phyloP scores from a whole-genome alignment of 768 basidiomycete genomes.

The Collybiopsis confluens region DNA sequence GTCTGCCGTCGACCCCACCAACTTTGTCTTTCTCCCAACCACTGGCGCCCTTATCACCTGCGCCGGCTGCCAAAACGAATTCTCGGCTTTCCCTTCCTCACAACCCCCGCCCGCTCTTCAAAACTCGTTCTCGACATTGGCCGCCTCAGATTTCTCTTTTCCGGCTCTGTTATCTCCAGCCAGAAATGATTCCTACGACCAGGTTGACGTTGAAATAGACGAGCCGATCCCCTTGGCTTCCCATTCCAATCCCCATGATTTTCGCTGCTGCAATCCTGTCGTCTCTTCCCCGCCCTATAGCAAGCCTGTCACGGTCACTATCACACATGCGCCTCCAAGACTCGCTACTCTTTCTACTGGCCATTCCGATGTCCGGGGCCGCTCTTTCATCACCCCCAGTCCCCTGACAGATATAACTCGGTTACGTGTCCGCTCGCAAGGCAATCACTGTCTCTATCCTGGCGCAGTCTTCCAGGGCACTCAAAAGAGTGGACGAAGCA shows the following conservation, averaged over 20 bases:
- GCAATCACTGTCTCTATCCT: conserved; percentile 79
- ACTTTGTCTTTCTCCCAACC: conserved; percentile 19
- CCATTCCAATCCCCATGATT: background rate
- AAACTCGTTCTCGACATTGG: conserved; percentile 20
- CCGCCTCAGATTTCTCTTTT: background rate
- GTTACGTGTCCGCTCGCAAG: conserved; percentile 65
- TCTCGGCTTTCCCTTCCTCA: conserved; percentile 19
- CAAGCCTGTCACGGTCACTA: background rate
- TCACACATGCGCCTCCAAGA: background rate
- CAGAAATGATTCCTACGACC: conserved; percentile 19
- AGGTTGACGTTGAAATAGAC: conserved; percentile 17
- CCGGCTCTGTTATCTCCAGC: conserved; percentile 22
- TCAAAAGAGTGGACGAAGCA: conserved; percentile 90
- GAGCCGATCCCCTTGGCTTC: conserved; percentile 13
- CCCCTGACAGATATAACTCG: conserved; percentile 76
- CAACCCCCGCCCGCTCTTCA: conserved; percentile 13
- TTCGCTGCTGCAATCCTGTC: conserved; percentile 12
- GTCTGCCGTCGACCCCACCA: conserved; percentile 33
- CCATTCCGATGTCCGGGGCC: conserved; percentile 16
- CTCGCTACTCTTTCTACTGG: conserved; percentile 10
- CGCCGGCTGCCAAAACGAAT: conserved; percentile 40
- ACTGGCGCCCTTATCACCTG: conserved; percentile 38
- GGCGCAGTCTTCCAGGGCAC: conserved; percentile 88
- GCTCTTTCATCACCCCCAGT: conserved; percentile 26
- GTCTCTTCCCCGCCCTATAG: conserved; percentile 3